Evolutionary conservation across 164 flowering plant species (phyloP).

Genomic region (Piper longum): DNA sequence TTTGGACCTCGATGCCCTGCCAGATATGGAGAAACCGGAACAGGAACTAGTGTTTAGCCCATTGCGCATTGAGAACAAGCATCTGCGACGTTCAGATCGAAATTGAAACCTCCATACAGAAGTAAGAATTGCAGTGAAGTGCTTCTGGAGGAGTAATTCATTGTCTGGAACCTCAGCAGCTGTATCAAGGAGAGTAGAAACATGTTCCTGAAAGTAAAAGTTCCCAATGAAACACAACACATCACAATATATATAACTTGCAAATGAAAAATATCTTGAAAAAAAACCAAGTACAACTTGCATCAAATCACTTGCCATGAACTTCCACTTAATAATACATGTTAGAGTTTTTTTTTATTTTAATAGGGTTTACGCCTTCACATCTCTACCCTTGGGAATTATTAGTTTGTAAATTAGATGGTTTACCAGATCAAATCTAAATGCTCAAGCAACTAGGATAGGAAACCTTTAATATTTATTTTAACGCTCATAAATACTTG

Average conservation of each 20-base stretch:
- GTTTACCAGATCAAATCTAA: no score
- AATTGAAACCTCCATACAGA: constrained; percentile 56
- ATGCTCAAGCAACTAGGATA: no score
- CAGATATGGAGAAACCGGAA: constrained; percentile 10
- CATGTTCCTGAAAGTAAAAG: constrained; percentile 45
- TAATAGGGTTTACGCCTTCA: no score
- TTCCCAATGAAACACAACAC: not conserved
- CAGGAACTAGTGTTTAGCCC: constrained; percentile 21
- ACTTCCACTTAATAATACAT: no score
- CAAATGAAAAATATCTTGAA: not conserved
- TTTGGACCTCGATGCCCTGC: constrained; percentile 14
- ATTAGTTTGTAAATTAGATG: no score
- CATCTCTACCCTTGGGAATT: no score
- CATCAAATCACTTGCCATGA: not conserved
- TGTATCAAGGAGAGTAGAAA: constrained; percentile 44
- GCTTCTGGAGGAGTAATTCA: constrained; percentile 75
- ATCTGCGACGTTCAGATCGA: constrained; percentile 13
- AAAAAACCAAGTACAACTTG: not conserved
- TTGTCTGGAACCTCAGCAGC: constrained; percentile 55
- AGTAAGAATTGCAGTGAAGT: constrained; percentile 77
- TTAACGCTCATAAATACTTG: no score
- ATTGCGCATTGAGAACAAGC: constrained; percentile 18
- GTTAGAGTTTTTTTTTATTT: no score
- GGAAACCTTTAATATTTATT: no score
- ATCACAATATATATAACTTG: not conserved